Percentiles rank a stretch among this genome's conserved stretches.
Evolutionary conservation across 306 rosid genomes (phyloP).

Genomic region (Acacia crassicarpa): DNA sequence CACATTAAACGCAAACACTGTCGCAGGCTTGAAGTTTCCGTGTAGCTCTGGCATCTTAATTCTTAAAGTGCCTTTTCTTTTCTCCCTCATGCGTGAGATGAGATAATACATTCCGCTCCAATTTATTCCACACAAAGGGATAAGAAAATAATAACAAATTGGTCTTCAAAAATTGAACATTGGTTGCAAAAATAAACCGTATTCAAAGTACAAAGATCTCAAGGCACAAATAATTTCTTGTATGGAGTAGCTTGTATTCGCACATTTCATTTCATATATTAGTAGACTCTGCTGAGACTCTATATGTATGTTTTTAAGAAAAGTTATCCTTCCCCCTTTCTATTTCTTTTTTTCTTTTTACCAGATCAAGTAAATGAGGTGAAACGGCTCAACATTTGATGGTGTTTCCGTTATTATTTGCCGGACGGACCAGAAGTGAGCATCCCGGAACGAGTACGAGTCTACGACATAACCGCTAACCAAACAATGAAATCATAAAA

Average conservation of each 20-base stretch:
- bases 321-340: neutral
- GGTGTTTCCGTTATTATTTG: neutral
- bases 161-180: neutral
- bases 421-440: neutral
- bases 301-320: too few relatives aligned
- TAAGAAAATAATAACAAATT: neutral
- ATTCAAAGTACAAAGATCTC: neutral
- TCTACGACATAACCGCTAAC: neutral
- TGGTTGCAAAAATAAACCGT: neutral
- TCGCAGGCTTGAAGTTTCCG: neutral
- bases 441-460: neutral
- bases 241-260: too few relatives aligned
- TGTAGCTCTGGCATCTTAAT: neutral
- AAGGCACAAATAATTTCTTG: neutral
- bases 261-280: too few relatives aligned
- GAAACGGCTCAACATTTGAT: neutral
- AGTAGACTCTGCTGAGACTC: too few relatives aligned
- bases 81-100: neutral
- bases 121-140: neutral
- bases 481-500: neutral
- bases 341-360: too few relatives aligned
- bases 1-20: neutral
- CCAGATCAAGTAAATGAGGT: neutral
- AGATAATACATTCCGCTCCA: neutral
- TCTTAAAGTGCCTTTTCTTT: neutral